Evolutionary conservation across 2,329 filamentous ascomycete genomes (phyloP).

Genomic region (Blastomyces parvus): DNA sequence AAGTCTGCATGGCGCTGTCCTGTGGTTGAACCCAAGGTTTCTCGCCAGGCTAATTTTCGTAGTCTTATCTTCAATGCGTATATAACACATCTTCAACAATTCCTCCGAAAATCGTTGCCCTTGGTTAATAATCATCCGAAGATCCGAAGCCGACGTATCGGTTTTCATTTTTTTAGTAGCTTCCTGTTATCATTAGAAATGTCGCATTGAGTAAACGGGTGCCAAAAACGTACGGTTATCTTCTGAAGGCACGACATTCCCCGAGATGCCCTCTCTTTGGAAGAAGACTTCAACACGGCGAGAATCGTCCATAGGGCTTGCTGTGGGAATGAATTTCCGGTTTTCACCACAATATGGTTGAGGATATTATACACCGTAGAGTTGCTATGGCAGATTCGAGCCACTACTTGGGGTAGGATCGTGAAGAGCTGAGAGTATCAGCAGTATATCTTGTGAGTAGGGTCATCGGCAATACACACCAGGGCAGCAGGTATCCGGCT

Average conservation of each 20-base stretch:
- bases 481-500: constrained; percentile 40
- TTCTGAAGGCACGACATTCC: constrained; percentile 39
- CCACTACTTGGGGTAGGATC: constrained; percentile 83
- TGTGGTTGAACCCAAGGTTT: constrained; percentile 76
- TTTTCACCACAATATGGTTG: constrained; percentile 69
- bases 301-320: constrained; percentile 88
- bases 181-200: constrained; percentile 32
- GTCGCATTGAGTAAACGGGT: background rate
- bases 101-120: constrained; percentile 79
- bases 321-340: constrained; percentile 77
- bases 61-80: constrained; percentile 62
- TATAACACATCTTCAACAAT: constrained; percentile 69
- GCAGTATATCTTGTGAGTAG: constrained; percentile 5
- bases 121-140: constrained; percentile 62
- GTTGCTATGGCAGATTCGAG: constrained; percentile 86
- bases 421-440: constrained; percentile 39
- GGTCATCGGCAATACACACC: constrained; percentile 19
- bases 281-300: constrained; percentile 72
- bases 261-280: constrained; percentile 55
- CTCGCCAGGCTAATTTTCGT: constrained; percentile 61
- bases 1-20: constrained; percentile 67
- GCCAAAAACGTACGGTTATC: constrained; percentile 27
- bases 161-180: constrained; percentile 41
- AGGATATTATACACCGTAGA: constrained; percentile 65
- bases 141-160: constrained; percentile 43